Conservation (phyloP, 2,329 filamentous ascomycete genomes). For the Phoma herbarum region DNA sequence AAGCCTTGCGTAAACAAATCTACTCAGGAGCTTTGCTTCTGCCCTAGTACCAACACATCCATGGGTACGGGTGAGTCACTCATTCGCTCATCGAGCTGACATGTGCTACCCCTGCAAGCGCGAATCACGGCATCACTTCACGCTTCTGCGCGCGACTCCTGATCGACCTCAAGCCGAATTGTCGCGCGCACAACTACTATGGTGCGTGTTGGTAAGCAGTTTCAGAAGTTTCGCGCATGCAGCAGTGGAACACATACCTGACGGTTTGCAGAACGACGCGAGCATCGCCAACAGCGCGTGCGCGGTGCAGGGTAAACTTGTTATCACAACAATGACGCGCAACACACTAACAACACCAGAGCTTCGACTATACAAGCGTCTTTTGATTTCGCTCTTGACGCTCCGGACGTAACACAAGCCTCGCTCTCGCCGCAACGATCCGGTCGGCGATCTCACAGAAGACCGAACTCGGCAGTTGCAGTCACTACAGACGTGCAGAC, state of each 20-base stretch:
- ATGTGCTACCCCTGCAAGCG: slow-evolving; percentile 27
- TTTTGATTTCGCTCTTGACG: slow-evolving; percentile 58
- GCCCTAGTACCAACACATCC: too few species aligned
- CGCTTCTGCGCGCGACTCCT: slow-evolving; percentile 27
- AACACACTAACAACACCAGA: slow-evolving; percentile 47
- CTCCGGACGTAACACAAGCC: slow-evolving; percentile 38
- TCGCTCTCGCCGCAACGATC: slow-evolving; percentile 38
- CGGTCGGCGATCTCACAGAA: slow-evolving; percentile 37
- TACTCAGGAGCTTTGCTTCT: too few species aligned
- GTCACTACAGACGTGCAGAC: slow-evolving; percentile 36
- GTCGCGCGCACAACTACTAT: slow-evolving; percentile 35
- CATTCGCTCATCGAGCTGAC: slow-evolving; percentile 3
- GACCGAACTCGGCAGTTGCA: slow-evolving; percentile 35
- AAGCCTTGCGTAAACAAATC: too few species aligned
- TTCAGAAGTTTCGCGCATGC: not conserved
- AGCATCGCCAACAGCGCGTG: slow-evolving; percentile 65
- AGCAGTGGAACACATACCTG: slow-evolving; percentile 2
- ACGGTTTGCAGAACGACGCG: slow-evolving; percentile 57
- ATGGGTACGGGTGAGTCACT: too few species aligned
- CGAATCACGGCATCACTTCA: slow-evolving; percentile 32
- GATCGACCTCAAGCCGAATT: slow-evolving; percentile 22
- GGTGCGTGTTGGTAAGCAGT: slow-evolving; percentile 44
- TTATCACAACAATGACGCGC: slow-evolving; percentile 9
- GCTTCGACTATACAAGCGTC: slow-evolving; percentile 59
- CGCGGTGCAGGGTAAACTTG: slow-evolving; percentile 64